Evolutionary conservation across 345 rosid genomes (phyloP).

Genomic region (Lepidium aucheri): DNA sequence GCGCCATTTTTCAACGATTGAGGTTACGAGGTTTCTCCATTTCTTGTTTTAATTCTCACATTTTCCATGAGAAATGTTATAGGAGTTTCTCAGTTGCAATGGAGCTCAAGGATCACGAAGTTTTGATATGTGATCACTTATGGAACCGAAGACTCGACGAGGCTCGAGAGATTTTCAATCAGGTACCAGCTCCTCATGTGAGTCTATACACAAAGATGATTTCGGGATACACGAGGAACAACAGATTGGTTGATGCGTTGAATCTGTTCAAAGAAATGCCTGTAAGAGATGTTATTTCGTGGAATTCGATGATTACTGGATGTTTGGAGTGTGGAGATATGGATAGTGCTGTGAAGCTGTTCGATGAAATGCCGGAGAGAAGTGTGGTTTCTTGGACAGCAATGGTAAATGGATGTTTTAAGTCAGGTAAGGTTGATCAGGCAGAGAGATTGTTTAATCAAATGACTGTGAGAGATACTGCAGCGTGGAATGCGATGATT

Average conservation of each 20-base stretch:
- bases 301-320: slow-evolving; percentile 68
- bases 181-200: slow-evolving; percentile 33
- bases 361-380: slow-evolving; percentile 60
- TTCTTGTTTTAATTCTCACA: neutral
- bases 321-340: slow-evolving; percentile 58
- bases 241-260: slow-evolving; percentile 42
- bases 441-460: slow-evolving; percentile 50
- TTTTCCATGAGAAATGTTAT: neutral
- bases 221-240: slow-evolving; percentile 25
- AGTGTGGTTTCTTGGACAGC: slow-evolving; percentile 71
- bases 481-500: slow-evolving; percentile 71
- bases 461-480: slow-evolving; percentile 55
- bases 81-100: neutral
- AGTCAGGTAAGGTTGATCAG: slow-evolving; percentile 38
- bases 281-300: slow-evolving; percentile 42
- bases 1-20: slow-evolving; percentile 25
- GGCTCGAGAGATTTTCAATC: slow-evolving; percentile 37
- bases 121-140: slow-evolving; percentile 34
- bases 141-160: slow-evolving; percentile 31
- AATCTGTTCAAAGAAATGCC: slow-evolving; percentile 41
- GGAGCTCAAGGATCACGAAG: slow-evolving; percentile 19
- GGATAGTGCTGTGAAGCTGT: slow-evolving; percentile 32
- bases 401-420: slow-evolving; percentile 58
- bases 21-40: slow-evolving; percentile 10
- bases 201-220: slow-evolving; percentile 56